Conservation (phyloP, 1,139 yeast species). For the Yarrowia galli region DNA sequence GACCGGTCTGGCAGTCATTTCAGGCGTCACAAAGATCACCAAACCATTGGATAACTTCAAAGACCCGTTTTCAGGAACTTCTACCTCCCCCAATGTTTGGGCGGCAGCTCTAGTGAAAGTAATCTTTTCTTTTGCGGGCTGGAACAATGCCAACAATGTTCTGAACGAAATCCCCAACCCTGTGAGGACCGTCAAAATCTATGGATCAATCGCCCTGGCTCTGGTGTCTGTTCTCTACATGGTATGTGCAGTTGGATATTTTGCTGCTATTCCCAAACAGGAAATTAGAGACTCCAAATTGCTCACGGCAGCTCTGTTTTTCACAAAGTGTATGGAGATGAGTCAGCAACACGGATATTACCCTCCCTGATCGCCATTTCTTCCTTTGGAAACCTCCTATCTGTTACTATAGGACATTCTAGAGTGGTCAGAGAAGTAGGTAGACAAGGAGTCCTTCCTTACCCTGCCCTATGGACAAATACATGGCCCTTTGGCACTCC, state of each 20-base stretch:
- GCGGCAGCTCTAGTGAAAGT: conserved; percentile 23
- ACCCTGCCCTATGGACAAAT: conserved; percentile 29
- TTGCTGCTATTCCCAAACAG: conserved; percentile 18
- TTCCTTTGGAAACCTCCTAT: conserved; percentile 19
- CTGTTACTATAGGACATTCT: conserved; percentile 22
- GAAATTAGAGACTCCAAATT: conserved; percentile 23
- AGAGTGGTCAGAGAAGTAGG: conserved; percentile 28
- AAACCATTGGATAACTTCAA: conserved; percentile 19
- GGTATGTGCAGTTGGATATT: conserved; percentile 17
- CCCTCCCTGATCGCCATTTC: conserved; percentile 16
- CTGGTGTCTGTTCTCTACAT: conserved; percentile 10
- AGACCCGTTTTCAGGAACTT: conserved; percentile 8
- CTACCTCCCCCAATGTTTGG: conserved; percentile 14
- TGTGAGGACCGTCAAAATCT: not conserved
- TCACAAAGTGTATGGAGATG: conserved; percentile 21
- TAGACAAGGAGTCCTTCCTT: conserved; percentile 21
- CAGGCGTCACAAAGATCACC: not conserved
- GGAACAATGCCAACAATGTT: conserved; percentile 30
- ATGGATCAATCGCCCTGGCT: conserved; percentile 13
- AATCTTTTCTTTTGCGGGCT: conserved; percentile 22
- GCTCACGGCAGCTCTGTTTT: conserved; percentile 12
- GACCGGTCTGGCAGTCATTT: conserved; percentile 6
- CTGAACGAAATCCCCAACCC: conserved; percentile 29
- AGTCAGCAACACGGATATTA: not conserved
- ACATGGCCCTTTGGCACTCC: conserved; percentile 29